These are phyloP conservation scores for Plicaturopsis crispa DNA, from an alignment of 768 basidiomycete species.

Conservation along the genomic window DNA sequence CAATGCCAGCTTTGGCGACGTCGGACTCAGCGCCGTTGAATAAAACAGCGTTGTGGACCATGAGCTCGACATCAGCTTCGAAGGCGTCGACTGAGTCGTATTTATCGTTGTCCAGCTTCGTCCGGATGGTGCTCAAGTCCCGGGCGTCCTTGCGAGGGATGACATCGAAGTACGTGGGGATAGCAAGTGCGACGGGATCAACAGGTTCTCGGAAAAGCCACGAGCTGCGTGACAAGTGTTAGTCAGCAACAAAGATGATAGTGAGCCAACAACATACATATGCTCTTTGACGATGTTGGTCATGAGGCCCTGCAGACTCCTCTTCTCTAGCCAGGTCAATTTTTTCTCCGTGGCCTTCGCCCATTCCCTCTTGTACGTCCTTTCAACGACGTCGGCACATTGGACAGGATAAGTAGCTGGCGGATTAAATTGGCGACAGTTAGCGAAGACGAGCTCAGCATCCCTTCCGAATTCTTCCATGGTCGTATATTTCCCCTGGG, in stretches of 20 bases:
- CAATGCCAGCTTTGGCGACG: constrained; percentile 57
- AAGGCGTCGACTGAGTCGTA: constrained; percentile 74
- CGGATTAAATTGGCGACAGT: constrained; percentile 92
- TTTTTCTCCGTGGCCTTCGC: constrained; percentile 63
- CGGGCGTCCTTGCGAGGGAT: constrained; percentile 83
- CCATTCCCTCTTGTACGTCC: constrained; percentile 82
- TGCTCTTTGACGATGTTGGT: constrained; percentile 62
- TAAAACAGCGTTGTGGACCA: constrained; percentile 81
- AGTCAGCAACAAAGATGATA: not conserved
- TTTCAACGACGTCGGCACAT: constrained; percentile 71
- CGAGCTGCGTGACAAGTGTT: constrained; percentile 34
- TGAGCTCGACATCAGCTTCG: constrained; percentile 79
- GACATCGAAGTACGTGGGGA: constrained; percentile 84
- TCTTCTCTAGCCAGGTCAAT: constrained; percentile 74
- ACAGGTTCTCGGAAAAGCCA: constrained; percentile 81
- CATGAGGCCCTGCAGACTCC: constrained; percentile 64
- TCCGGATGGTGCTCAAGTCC: constrained; percentile 76
- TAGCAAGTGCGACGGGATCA: constrained; percentile 75
- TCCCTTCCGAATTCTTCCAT: constrained; percentile 83
- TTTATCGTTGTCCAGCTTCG: constrained; percentile 75
- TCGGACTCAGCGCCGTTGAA: constrained; percentile 85
- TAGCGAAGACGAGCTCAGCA: constrained; percentile 74
- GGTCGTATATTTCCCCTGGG: constrained; percentile 57
- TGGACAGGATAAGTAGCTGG: constrained; percentile 65
- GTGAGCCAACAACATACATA: constrained; percentile 27